A percentile compares a stretch with the other conserved stretches of the same genome.
These are phyloP conservation scores for Pisolithus microcarpus DNA, from an alignment of 768 basidiomycete species.

Conservation along the genomic window DNA sequence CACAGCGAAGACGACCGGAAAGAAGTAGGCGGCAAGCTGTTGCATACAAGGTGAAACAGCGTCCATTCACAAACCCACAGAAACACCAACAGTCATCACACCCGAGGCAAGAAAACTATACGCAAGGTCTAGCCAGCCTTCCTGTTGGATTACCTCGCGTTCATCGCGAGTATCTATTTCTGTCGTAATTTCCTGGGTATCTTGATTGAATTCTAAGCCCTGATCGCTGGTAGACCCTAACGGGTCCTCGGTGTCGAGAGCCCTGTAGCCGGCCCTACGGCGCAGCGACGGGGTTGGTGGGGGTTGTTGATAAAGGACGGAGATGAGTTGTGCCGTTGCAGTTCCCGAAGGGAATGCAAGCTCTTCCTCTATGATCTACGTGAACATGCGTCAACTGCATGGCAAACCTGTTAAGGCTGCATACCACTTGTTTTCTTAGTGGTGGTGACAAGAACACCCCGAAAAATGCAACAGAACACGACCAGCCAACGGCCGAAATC, in stretches of 20 bases:
- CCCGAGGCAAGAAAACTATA: constrained; percentile 78
- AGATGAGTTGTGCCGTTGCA: constrained; percentile 91
- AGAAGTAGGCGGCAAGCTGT: constrained; percentile 82
- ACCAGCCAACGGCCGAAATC: constrained; percentile 75
- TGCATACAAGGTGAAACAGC: constrained; percentile 1
- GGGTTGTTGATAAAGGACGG: constrained; percentile 76
- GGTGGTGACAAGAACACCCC: constrained; percentile 98
- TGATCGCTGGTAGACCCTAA: constrained; percentile 10
- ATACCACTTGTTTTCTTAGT: constrained; percentile 86
- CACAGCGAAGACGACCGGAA: constrained; percentile 81
- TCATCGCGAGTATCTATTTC: constrained; percentile 26
- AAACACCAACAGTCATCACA: constrained; percentile 58
- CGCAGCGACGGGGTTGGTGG: constrained; percentile 55
- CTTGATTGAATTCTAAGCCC: constrained; percentile 3
- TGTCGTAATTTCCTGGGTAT: constrained; percentile 19
- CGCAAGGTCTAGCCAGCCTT: constrained; percentile 71
- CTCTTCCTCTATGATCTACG: constrained; percentile 87
- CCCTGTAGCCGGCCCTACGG: constrained; percentile 51
- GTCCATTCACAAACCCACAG: background rate
- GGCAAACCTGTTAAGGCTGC: constrained; percentile 19
- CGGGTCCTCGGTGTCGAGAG: constrained; percentile 26
- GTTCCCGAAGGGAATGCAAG: constrained; percentile 93
- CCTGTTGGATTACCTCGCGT: constrained; percentile 46
- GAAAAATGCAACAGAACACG: constrained; percentile 88
- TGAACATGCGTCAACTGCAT: constrained; percentile 1